Evolutionary conservation across 2,329 filamentous ascomycete genomes (phyloP).

Genomic region (Camillea tinctor): DNA sequence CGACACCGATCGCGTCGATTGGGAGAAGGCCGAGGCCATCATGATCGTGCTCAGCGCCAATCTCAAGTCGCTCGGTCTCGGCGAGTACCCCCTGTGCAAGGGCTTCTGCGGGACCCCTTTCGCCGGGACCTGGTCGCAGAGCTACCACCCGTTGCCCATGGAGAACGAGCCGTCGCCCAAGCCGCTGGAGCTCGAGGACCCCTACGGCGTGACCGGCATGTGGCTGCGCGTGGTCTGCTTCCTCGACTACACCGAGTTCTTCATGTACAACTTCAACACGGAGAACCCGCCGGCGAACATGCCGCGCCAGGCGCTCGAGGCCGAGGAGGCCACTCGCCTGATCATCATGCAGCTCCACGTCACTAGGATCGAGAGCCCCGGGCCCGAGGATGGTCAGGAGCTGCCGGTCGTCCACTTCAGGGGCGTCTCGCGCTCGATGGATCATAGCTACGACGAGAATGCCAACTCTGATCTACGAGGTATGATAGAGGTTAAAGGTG

Average conservation of each 20-base stretch:
- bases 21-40: constrained; percentile 77
- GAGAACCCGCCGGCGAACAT: constrained; percentile 40
- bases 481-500: constrained; percentile 35
- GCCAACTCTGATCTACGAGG: constrained; percentile 66
- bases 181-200: constrained; percentile 57
- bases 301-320: constrained; percentile 54
- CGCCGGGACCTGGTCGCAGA: constrained; percentile 51
- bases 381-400: constrained; percentile 53
- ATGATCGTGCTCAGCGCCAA: constrained; percentile 68
- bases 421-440: constrained; percentile 60
- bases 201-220: constrained; percentile 68
- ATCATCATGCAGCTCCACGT: constrained; percentile 68
- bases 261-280: constrained; percentile 66
- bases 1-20: constrained; percentile 62
- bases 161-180: constrained; percentile 26
- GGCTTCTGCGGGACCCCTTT: constrained; percentile 57
- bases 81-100: constrained; percentile 44
- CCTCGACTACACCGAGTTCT: constrained; percentile 70
- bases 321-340: constrained; percentile 66
- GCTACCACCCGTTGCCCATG: constrained; percentile 42
- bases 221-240: constrained; percentile 64
- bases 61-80: constrained; percentile 47
- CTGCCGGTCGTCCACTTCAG: constrained; percentile 68
- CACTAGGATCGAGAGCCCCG: constrained; percentile 58
- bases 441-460: constrained; percentile 66